Evolutionary conservation across 192 early-diverging fungal species (phyloP), one percentile per base, ranked within the genome.

Genomic region (Funneliformis mosseae): DNA sequence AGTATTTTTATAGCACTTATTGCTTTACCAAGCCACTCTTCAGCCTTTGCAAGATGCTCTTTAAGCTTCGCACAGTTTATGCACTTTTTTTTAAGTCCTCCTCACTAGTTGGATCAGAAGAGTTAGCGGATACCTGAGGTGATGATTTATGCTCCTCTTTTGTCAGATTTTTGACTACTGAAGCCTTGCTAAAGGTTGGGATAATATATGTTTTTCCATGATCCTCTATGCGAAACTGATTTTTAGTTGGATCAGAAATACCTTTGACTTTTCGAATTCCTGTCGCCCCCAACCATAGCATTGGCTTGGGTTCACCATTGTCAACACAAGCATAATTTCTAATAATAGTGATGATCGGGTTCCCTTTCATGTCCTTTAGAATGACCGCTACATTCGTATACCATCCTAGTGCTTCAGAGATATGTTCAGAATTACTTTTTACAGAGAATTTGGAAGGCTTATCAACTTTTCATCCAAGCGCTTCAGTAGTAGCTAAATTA

Each of bases 1-100:
- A 68, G 66, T 39, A 68, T 21, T 68, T 68, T 68, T 39, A 33
- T 41, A 18, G 66, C 38, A 27, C 66, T 68, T 68, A 68, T 21
- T 68, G 33, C 64, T 11, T 39, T 39, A 14, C 33, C 27, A 33
- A 67, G 64, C 64, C 33, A 67, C 8, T 67, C 33, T 68, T 68
- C 38, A 68, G 38, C 38, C 16, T 68, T 68, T 41, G 38, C 3
- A 41, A 68, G 27, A 39, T 2, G 10, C 16, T 68, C 38, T 68
- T 68, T 38, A 39, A 68, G 38, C 6, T 39, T 33, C 3, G 33
- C 3, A 33, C 33, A 33, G 33, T 33, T 33, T 33, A 33, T 3
- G 3, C 33, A 33, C 33, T 33, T 33, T 33, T 33, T 33, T 33
- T 33, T 33, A 33, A 28, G 1, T 8, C 23, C 23, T 66, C 9